Evolutionary conservation across 208 protist genomes (phyloP), one percentile per base, ranked within the genome.

Genomic region (Leishmania braziliensis): DNA sequence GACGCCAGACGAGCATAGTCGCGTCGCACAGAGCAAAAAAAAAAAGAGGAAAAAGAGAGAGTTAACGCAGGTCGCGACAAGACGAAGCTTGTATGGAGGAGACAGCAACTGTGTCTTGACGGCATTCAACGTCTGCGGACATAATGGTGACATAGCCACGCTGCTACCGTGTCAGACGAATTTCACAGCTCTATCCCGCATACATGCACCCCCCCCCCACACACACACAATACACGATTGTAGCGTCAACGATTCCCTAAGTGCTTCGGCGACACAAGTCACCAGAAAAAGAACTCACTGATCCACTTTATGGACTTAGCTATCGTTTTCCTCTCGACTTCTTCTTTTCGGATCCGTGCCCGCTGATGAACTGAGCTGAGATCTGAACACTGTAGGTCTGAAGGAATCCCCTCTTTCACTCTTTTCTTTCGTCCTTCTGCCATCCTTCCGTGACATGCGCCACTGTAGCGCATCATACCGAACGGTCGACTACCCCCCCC

Each of bases 31-130:
- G 63, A 78, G 8, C 51, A 29, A 26, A 12, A 6, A 23, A 23
- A 62, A 8, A 43, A 18, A 9, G 33, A 76, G 39, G 50, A 39
- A 73, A 46, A 80, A 63, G 80, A 33, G 79, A 68, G 62, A 20
- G 3, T 39, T 29, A 5, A 68, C 29, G 14, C 62, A 29, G 23
- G 6, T 68, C 29, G 3, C 26, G n/a, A 66, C 10, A 14, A 66
- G n/a, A 66, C n/a, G 23, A 36, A 12, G 36, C 60, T 3, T 36
- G 60, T 3, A 14, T 36, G 60, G 23, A 36, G 1, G 60, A 36
- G n/a, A 63, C 58, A 39, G 5, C 14, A 54, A 5, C 56, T 3
- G 5, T 39, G 29, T 20, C 62, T 68, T 23, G 62, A 39, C 5
- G 12, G 29, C n/a, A 68, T 68, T 29, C 29, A 43, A 36, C 5